Evolutionary conservation across 2,329 filamentous ascomycete species (phyloP).

Genomic region (Apiospora pterosperma): DNA sequence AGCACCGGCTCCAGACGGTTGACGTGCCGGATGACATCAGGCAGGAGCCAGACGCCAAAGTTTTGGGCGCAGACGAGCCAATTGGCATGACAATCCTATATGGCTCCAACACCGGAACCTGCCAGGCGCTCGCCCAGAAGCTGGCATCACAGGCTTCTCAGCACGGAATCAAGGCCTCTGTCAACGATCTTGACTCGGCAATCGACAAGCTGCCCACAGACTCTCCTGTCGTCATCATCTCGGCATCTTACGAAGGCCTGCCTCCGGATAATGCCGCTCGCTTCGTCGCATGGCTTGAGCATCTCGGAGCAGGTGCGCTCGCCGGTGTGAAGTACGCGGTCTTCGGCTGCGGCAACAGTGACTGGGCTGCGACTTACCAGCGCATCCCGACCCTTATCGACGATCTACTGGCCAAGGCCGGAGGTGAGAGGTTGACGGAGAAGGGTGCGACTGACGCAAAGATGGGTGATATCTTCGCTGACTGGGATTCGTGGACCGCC

Average conservation of each 20-base stretch:
- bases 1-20: constrained; percentile 15
- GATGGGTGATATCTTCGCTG: not conserved
- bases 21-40: constrained; percentile 15
- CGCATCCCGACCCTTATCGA: constrained; percentile 63
- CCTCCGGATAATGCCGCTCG: constrained; percentile 54
- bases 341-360: constrained; percentile 50
- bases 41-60: constrained; percentile 4
- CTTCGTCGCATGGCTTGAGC: constrained; percentile 53
- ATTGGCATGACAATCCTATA: constrained; percentile 46
- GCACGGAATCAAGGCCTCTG: constrained; percentile 41
- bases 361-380: constrained; percentile 63
- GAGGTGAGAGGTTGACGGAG: constrained; percentile 26
- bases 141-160: constrained; percentile 42
- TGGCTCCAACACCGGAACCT: constrained; percentile 57
- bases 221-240: constrained; percentile 50
- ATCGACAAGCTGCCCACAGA: constrained; percentile 44
- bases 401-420: constrained; percentile 42
- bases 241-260: constrained; percentile 55
- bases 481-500: not conserved
- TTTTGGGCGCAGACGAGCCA: constrained; percentile 8
- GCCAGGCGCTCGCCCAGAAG: constrained; percentile 50
- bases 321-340: constrained; percentile 49
- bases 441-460: constrained; percentile 5
- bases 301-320: constrained; percentile 32
- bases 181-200: constrained; percentile 47